Evolutionary conservation across 2,329 filamentous ascomycete genomes (phyloP).

Genomic region (Aureobasidium sp.): DNA sequence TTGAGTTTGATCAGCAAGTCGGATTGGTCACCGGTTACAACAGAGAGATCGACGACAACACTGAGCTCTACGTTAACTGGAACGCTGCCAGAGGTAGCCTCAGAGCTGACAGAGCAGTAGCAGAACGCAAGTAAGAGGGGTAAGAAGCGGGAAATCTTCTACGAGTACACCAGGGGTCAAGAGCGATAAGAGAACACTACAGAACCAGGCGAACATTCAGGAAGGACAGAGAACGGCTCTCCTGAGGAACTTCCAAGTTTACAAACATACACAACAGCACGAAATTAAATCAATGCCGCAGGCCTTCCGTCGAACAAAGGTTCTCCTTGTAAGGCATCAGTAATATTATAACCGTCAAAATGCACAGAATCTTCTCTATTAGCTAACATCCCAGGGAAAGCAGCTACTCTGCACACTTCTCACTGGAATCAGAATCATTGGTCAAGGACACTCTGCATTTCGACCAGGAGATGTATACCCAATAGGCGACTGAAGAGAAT

Average conservation of each 20-base stretch:
- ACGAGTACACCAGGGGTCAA: not conserved
- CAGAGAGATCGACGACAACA: not conserved
- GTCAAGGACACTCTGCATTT: not conserved
- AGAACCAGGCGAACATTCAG: not conserved
- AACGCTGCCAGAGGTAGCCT: not conserved
- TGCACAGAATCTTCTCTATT: not conserved
- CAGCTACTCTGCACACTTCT: not conserved
- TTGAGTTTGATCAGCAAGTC: no score
- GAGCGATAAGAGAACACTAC: not conserved
- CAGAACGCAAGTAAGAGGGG: not conserved
- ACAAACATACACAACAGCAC: not conserved
- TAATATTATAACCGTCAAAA: not conserved
- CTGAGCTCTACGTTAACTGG: not conserved
- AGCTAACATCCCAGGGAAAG: not conserved
- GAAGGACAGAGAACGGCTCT: not conserved
- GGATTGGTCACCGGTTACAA: no score
- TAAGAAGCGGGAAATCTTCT: not conserved
- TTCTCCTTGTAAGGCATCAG: not conserved
- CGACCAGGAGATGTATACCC: not conserved
- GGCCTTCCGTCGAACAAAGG: not conserved
- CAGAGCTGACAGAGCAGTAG: not conserved
- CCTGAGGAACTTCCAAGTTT: not conserved
- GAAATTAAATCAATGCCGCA: not conserved
- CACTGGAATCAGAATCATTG: not conserved
- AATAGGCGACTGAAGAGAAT: no score